Evolutionary conservation across 306 rosid genomes (phyloP).

Genomic region (Rosa chinensis): DNA sequence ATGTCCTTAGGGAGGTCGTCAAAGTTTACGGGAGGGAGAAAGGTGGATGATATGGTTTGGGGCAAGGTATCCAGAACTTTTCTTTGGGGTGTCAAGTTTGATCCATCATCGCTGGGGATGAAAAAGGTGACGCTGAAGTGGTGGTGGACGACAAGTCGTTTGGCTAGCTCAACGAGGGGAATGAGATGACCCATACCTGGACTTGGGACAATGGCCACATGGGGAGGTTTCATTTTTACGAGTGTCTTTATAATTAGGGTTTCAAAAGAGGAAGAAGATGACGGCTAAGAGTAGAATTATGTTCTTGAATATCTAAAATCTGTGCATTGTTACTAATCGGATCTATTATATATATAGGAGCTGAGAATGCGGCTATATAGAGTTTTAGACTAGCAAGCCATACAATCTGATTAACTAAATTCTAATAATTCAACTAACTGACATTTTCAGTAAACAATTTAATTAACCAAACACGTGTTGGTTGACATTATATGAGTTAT

Average conservation of each 20-base stretch:
- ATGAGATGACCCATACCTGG: background rate
- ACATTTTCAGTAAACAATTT: background rate
- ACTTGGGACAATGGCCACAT: background rate
- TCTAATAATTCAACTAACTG: background rate
- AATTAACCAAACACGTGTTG: no score
- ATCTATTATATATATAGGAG: background rate
- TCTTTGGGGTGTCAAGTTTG: slow-evolving; percentile 17
- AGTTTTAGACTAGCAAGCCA: background rate
- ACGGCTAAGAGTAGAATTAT: no score
- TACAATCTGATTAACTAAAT: background rate
- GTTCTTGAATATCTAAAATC: background rate
- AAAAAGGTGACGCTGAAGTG: background rate
- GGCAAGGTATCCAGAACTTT: slow-evolving; percentile 24
- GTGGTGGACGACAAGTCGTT: background rate
- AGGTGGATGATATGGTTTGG: slow-evolving; percentile 14
- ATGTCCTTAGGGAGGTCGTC: slow-evolving; percentile 18
- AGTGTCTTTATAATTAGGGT: background rate
- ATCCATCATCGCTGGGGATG: slow-evolving; percentile 17
- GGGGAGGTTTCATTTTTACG: background rate
- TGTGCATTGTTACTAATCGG: background rate
- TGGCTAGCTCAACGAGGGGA: background rate
- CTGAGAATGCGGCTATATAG: background rate
- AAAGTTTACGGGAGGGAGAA: slow-evolving; percentile 25
- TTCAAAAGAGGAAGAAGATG: no score
- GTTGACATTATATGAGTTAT: no score